Base-by-base conservation (phyloP, 805 yeast genomes). In the Huiozyma naganishii region DNA sequence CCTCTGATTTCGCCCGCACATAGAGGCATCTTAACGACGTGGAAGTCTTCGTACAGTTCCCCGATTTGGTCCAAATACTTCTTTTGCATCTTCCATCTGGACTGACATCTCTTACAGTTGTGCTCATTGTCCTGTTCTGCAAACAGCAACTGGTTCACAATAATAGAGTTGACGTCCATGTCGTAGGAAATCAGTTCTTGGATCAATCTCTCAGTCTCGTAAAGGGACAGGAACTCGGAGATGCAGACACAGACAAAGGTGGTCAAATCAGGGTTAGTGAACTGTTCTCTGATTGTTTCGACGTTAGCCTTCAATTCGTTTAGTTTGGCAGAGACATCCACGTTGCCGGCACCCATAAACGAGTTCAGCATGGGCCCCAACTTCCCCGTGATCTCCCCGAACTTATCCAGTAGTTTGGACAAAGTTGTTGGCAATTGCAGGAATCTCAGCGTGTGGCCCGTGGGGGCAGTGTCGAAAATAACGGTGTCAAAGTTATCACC, bases 381-480 rank as follows among this genome's bases (percentile, higher is more conserved):
- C 57, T 77, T 78, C 10, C 89, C 83, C 36, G 90, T 79, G 45
- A 92, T 73, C 54, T 87, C 95, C 55, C 88, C 80, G 62, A 92
- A 80, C 60, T 90, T 92, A 41, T 83, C 80, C 53, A 92, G 72
- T 33, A 95, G 74, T 62, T 86, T 87, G 55, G 88, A 94, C 48
- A 92, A 70, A 4, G 96, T 89, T 29, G 94, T 77, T 34, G 99
- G 99, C 57, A 92, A 77, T 66, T 89, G 96, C 62, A 92, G 72
- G 65, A 92, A 92, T 58, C 99, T 78, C 55, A 92, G 71, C 2
- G 98, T 92, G 66, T 92, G 99, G 33, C 99, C 99, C 0, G 99
- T 92, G 54, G 99, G 99, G 0, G 99, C 98, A n/a, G 99, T 92
- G 65, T 92, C 99, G 58, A 92, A 92, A 52, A 92, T 87, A 51